A percentile compares a stretch with the other conserved stretches of the same genome.
These are phyloP conservation scores for Patellaria atrata DNA, from an alignment of 495 filamentous ascomycete species.

Conservation along the genomic window DNA sequence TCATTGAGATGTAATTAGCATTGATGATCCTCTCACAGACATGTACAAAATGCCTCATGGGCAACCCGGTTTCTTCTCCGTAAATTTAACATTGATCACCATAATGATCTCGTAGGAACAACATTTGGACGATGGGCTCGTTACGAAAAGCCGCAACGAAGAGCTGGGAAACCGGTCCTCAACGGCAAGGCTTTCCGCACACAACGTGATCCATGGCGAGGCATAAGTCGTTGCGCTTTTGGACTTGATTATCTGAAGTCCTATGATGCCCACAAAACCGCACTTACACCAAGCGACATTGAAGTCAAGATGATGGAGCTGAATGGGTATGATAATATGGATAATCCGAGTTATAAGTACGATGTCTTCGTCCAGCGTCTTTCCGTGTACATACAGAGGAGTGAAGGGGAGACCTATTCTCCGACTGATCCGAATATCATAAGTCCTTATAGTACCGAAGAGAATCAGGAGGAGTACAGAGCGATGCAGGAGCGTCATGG, in stretches of 20 bases:
- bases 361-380: slow-evolving; percentile 34
- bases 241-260: slow-evolving; percentile 39
- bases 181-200: slow-evolving; percentile 36
- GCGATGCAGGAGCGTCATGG: slow-evolving; percentile 9
- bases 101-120: slow-evolving; percentile 32
- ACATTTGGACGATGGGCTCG: slow-evolving; percentile 37
- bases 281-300: slow-evolving; percentile 3
- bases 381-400: slow-evolving; percentile 24
- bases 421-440: slow-evolving; percentile 20
- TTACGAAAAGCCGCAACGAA: slow-evolving; percentile 31
- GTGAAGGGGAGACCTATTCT: slow-evolving; percentile 17
- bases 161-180: slow-evolving; percentile 36
- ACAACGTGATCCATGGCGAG: slow-evolving; percentile 39
- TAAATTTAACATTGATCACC: slow-evolving; percentile 39
- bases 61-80: slow-evolving; percentile 34
- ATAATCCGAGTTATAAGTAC: slow-evolving; percentile 27
- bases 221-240: slow-evolving; percentile 34
- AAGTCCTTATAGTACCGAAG: slow-evolving; percentile 21
- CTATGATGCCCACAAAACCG: slow-evolving; percentile 20
- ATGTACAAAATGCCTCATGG: slow-evolving; percentile 42
- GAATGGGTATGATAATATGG: slow-evolving; percentile 32
- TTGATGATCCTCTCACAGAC: slow-evolving; percentile 13
- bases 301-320: slow-evolving; percentile 35
- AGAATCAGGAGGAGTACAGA: slow-evolving; percentile 12
- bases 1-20: slow-evolving; percentile 1